Percentiles rank a stretch among this genome's conserved stretches.
phyloP scores from a whole-genome alignment of 2,329 filamentous ascomycete species.

The Fusarium hostae region DNA sequence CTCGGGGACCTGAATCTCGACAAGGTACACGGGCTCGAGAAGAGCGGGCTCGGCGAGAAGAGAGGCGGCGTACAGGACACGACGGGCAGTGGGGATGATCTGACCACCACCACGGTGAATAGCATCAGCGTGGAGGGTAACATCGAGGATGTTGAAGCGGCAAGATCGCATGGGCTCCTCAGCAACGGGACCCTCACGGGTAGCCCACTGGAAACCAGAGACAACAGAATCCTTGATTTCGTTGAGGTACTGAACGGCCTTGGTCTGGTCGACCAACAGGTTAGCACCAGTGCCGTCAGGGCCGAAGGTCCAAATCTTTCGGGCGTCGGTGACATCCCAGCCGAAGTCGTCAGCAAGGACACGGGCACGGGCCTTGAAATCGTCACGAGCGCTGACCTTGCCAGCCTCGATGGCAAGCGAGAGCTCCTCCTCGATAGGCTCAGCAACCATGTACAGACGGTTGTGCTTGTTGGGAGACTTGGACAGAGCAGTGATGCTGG shows the following conservation, averaged over 20 bases:
- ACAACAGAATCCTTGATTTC: constrained; percentile 99
- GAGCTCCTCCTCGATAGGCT: constrained; percentile 93
- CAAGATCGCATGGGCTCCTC: constrained; percentile 98
- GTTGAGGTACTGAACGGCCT: constrained; percentile 99
- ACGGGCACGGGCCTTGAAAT: constrained; percentile 99
- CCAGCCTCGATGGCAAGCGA: constrained; percentile 88
- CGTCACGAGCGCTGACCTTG: constrained; percentile 94
- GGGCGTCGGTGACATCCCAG: constrained; percentile 99
- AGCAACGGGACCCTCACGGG: constrained; percentile 94
- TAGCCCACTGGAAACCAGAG: constrained; percentile 99
- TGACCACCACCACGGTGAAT: constrained; percentile 99
- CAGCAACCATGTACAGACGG: constrained; percentile 95
- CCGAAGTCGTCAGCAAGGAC: constrained; percentile 95
- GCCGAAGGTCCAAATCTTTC: constrained; percentile 99
- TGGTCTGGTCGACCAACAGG: constrained; percentile 99
- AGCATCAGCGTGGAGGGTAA: constrained; percentile 98
- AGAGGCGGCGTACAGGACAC: constrained; percentile 93
- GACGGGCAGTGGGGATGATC: constrained; percentile 96
- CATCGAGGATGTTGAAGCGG: constrained; percentile 99
- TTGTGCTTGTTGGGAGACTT: constrained; percentile 99
- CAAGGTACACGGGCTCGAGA: constrained; percentile 97
- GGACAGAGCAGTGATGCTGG: constrained; percentile 95
- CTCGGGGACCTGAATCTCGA: constrained; percentile 99
- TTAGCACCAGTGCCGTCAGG: constrained; percentile 98
- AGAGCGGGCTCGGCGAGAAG: constrained; percentile 92